Evolutionary conservation across 495 filamentous ascomycete genomes (phyloP).

Genomic region (Cryomyces antarcticus): DNA sequence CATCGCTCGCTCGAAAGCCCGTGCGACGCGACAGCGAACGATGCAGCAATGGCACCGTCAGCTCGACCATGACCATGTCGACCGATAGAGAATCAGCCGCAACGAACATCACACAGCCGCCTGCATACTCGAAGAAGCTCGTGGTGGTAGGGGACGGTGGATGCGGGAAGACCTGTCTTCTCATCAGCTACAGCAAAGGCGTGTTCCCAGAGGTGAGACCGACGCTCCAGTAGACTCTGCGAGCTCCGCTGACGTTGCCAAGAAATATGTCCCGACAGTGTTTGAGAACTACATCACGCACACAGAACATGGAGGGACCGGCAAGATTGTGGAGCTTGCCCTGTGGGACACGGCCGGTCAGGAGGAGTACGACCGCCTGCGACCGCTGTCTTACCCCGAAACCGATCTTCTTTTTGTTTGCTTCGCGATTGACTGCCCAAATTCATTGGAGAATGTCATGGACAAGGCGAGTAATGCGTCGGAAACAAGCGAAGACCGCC

Average conservation of each 20-base stretch:
- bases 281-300: slow-evolving; percentile 99
- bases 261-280: slow-evolving; percentile 99
- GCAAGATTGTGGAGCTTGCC: slow-evolving; percentile 87
- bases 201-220: slow-evolving; percentile 83
- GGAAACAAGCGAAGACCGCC: not conserved
- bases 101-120: slow-evolving; percentile 71
- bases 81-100: slow-evolving; percentile 52
- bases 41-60: slow-evolving; percentile 63
- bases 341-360: slow-evolving; percentile 98
- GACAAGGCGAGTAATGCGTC: slow-evolving; percentile 54
- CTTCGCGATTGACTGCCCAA: slow-evolving; percentile 97
- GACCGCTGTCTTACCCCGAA: slow-evolving; percentile 91
- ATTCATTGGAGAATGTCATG: slow-evolving; percentile 93
- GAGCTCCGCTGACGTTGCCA: slow-evolving; percentile 2
- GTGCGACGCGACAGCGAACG: slow-evolving; percentile 39
- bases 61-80: slow-evolving; percentile 48
- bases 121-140: slow-evolving; percentile 93
- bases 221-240: slow-evolving; percentile 1
- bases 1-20: slow-evolving; percentile 17
- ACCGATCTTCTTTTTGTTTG: slow-evolving; percentile 96
- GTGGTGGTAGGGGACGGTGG: slow-evolving; percentile 96
- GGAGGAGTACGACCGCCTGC: slow-evolving; percentile 92
- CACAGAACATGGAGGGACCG: slow-evolving; percentile 62
- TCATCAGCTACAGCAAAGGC: slow-evolving; percentile 95
- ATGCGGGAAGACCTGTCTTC: slow-evolving; percentile 92